phyloP scores from a whole-genome alignment of 768 basidiomycete species.

The Termitomyces sp. region DNA sequence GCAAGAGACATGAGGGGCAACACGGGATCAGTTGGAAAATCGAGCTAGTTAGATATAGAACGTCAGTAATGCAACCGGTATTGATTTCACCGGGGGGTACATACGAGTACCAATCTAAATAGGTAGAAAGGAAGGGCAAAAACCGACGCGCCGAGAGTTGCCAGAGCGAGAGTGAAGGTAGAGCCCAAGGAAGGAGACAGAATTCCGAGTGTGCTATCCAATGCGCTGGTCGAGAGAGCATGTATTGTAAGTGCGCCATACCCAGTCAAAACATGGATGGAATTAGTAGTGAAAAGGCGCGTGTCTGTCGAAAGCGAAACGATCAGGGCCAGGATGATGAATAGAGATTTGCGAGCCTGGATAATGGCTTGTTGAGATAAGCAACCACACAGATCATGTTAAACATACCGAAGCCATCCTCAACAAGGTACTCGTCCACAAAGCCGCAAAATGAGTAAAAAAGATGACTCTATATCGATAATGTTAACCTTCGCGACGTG shows the following conservation, averaged over 20 bases:
- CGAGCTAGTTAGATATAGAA: constrained; percentile 28
- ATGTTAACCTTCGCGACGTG: neutral
- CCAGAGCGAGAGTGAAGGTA: constrained; percentile 49
- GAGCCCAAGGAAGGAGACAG: constrained; percentile 54
- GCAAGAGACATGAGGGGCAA: constrained; percentile 54
- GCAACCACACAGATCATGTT: neutral
- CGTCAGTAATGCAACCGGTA: neutral
- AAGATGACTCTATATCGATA: constrained; percentile 50
- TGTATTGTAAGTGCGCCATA: constrained; percentile 62
- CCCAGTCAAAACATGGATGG: constrained; percentile 47
- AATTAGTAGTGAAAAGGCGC: constrained; percentile 29
- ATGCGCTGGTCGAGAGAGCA: constrained; percentile 50
- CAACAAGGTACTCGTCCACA: constrained; percentile 56
- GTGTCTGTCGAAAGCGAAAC: constrained; percentile 58
- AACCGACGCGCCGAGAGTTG: constrained; percentile 55
- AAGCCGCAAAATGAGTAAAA: constrained; percentile 62
- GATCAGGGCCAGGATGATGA: constrained; percentile 40
- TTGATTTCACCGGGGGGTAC: constrained; percentile 14
- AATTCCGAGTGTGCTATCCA: constrained; percentile 56
- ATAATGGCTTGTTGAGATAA: neutral
- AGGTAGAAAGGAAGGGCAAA: constrained; percentile 61
- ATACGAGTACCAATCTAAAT: constrained; percentile 53
- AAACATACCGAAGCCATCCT: constrained; percentile 40
- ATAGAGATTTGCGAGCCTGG: constrained; percentile 46
- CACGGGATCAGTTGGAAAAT: constrained; percentile 42